Base-by-base conservation (phyloP, 768 basidiomycete genomes). In the Leucocoprinus birnbaumii region DNA sequence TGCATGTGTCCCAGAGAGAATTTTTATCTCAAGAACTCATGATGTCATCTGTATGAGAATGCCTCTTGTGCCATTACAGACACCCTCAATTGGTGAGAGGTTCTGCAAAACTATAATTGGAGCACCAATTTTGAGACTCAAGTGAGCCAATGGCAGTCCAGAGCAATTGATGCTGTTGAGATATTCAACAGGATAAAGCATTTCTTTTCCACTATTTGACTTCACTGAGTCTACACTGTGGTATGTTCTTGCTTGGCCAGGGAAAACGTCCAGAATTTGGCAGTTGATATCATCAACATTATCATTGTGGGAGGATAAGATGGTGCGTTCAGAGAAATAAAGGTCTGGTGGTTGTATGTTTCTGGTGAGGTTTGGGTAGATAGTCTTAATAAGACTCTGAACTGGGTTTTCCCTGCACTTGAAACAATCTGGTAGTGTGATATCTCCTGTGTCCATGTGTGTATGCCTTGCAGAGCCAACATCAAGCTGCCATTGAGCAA, bases 1-100 rank as follows among this genome's bases (percentile, higher is more conserved):
- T 55, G 64, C 55, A 62, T 71, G 67, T 3, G 69, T 63, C 0
- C 77, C 76, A 16, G 71, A 72, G 3, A 79, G 26, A 7, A 77
- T 53, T 2, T 57, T 26, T 13, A 59, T 65, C 60, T 77, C 65
- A 0, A 78, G 44, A 10, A 72, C 63, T 14, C 64, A 35, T 1
- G 34, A 21, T 5, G 19, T 35, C 38, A 66, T 61, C n/a, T 48
- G 44, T 18, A 46, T 56, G 1, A 71, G 19, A 38, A 69, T 55
- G 59, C 65, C 57, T 0, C 63, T 59, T 1, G 66, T 67, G 1
- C 68, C 68, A 61, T 70, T 69, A 50, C 68, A 70, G 1, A 72
- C 59, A 3, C 68, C 71, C 14, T 58, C 35, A 0, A 48, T 26
- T 10, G 68, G 65, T 18, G 52, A 48, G 1, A 73, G 54, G 43